Conservation (phyloP, 176 grass and related monocot genomes). For the Aegilops umbellulata region DNA sequence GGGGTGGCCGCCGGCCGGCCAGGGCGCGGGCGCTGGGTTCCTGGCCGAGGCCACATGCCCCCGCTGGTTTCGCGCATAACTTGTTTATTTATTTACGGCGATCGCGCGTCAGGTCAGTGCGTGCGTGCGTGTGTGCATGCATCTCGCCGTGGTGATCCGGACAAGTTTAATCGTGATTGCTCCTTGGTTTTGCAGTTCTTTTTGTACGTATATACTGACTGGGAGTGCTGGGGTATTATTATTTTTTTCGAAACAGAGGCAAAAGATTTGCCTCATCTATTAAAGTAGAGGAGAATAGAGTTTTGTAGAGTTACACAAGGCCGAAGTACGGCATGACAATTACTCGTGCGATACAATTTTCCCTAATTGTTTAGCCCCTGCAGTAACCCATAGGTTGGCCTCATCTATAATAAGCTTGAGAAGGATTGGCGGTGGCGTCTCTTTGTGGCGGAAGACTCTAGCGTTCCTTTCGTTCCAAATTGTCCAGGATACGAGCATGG, state of each 20-base stretch:
- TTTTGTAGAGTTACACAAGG: no score
- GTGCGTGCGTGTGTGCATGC: neutral
- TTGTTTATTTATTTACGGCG: neutral
- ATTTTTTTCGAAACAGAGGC: neutral
- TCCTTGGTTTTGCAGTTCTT: slow-evolving; percentile 20
- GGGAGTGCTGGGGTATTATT: neutral
- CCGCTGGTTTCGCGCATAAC: neutral
- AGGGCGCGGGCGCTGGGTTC: neutral
- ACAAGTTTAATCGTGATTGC: neutral
- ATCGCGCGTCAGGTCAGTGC: neutral
- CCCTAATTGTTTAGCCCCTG: no score
- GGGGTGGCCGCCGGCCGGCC: neutral
- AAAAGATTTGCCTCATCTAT: no score
- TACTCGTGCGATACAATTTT: no score
- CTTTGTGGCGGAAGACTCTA: no score
- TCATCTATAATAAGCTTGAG: no score
- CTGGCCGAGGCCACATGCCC: slow-evolving; percentile 30
- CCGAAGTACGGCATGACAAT: no score
- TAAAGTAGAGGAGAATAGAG: no score
- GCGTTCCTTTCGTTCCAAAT: no score
- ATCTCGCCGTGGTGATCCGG: neutral
- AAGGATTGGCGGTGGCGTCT: no score
- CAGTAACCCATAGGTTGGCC: no score
- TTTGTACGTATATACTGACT: slow-evolving; percentile 7
- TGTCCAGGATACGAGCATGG: no score